These are phyloP conservation scores for Trichophyton benhamiae DNA, from an alignment of 2,329 filamentous ascomycete species.

Conservation along the genomic window DNA sequence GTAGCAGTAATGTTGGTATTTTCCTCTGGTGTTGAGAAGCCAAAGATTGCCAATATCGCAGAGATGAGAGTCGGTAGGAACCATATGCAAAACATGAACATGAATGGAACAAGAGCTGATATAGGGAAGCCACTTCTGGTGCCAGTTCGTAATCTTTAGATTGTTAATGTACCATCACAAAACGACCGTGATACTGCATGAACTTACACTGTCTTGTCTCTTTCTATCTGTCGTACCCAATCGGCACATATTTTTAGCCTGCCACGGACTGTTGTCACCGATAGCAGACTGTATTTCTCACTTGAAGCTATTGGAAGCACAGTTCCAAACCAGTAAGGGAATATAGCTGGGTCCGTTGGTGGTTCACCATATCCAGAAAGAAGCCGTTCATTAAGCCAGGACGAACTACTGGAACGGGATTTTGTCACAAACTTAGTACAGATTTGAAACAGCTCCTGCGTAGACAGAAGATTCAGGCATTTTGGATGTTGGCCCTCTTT, in stretches of 20 bases:
- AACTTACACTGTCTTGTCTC: slow-evolving; percentile 51
- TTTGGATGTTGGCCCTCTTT: slow-evolving; percentile 5
- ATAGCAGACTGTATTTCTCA: slow-evolving; percentile 67
- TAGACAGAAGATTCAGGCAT: slow-evolving; percentile 13
- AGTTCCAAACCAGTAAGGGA: slow-evolving; percentile 85
- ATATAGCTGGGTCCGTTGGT: slow-evolving; percentile 60
- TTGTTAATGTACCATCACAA: background rate
- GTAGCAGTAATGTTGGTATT: background rate
- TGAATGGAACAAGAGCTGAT: slow-evolving; percentile 4
- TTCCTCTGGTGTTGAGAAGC: background rate
- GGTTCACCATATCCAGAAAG: slow-evolving; percentile 64
- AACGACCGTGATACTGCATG: background rate
- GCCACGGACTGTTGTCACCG: slow-evolving; percentile 63
- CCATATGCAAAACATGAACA: slow-evolving; percentile 4
- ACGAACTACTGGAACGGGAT: slow-evolving; percentile 56
- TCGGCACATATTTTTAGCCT: slow-evolving; percentile 68
- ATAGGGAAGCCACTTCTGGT: background rate
- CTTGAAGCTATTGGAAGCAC: slow-evolving; percentile 64
- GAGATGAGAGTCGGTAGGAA: background rate
- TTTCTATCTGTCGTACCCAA: slow-evolving; percentile 66
- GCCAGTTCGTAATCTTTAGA: background rate
- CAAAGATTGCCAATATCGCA: background rate
- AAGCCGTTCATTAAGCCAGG: slow-evolving; percentile 63
- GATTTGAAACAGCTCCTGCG: slow-evolving; percentile 48
- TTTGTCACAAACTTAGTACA: slow-evolving; percentile 55